phyloP scores from a whole-genome alignment of 768 basidiomycete species.

The Tricholomella constricta region DNA sequence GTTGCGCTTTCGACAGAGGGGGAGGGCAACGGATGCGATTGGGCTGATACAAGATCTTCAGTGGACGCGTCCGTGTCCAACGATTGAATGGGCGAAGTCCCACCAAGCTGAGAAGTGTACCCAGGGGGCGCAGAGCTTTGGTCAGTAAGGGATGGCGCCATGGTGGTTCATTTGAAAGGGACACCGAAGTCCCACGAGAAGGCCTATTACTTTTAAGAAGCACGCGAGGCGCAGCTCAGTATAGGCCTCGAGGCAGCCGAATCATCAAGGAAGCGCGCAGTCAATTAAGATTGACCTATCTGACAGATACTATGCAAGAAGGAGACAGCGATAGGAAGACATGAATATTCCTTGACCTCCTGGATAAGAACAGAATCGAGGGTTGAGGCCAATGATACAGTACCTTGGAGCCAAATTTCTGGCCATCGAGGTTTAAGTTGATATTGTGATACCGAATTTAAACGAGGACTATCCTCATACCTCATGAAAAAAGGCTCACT shows the following conservation, averaged over 20 bases:
- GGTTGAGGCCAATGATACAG: no score
- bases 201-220: background rate
- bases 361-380: background rate
- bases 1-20: background rate
- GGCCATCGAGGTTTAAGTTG: no score
- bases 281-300: background rate
- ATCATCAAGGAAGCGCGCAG: conserved; percentile 1
- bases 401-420: no score
- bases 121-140: conserved; percentile 3
- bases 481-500: no score
- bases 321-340: background rate
- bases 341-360: background rate
- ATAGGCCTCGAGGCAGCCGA: conserved; percentile 1
- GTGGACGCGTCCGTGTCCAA: background rate
- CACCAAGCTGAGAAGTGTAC: conserved; percentile 2
- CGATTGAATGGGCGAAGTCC: conserved; percentile 1
- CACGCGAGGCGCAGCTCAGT: background rate
- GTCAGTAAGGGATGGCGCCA: conserved; percentile 1
- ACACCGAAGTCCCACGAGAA: background rate
- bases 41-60: conserved; percentile 6
- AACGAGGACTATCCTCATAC: no score
- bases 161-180: background rate
- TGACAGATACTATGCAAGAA: background rate
- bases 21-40: background rate
- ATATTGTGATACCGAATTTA: no score